Percentiles rank a stretch among this genome's conserved stretches.
Evolutionary conservation across 768 basidiomycete genomes (phyloP).

Genomic region (Mycena amicta): DNA sequence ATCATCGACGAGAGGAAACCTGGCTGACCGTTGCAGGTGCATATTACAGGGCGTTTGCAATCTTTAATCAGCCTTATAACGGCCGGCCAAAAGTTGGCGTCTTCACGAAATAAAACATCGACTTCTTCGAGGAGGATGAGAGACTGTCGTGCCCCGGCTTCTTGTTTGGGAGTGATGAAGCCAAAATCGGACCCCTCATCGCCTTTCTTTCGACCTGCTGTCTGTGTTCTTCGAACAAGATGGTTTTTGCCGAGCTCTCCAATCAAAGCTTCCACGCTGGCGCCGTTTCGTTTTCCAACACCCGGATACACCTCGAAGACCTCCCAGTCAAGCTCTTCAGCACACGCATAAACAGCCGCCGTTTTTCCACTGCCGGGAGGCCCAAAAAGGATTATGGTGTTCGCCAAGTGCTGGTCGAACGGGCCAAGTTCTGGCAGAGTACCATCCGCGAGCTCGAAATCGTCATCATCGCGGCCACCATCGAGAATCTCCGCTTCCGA

Average conservation of each 20-base stretch:
- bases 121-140: conserved; percentile 93
- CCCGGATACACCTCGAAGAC: conserved; percentile 97
- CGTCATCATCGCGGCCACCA: conserved; percentile 51
- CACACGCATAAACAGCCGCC: conserved; percentile 90
- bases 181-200: conserved; percentile 27
- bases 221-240: conserved; percentile 55
- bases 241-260: conserved; percentile 97
- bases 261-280: conserved; percentile 75
- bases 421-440: conserved; percentile 27
- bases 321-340: conserved; percentile 92
- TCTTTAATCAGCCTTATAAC: conserved; percentile 80
- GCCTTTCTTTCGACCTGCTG: conserved; percentile 23
- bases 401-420: conserved; percentile 62
- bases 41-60: conserved; percentile 85
- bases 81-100: conserved; percentile 82
- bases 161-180: conserved; percentile 25
- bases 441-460: conserved; percentile 37
- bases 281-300: conserved; percentile 83
- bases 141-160: conserved; percentile 61
- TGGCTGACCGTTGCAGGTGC: conserved; percentile 90
- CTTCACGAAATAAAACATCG: conserved; percentile 89
- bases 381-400: conserved; percentile 84
- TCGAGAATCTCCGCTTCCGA: conserved; percentile 10
- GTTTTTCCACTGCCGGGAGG: conserved; percentile 90
- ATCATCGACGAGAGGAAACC: background rate